Evolutionary conservation across 1,139 yeast genomes (phyloP).

Genomic region (Kurtzmaniella quercitrusa): DNA sequence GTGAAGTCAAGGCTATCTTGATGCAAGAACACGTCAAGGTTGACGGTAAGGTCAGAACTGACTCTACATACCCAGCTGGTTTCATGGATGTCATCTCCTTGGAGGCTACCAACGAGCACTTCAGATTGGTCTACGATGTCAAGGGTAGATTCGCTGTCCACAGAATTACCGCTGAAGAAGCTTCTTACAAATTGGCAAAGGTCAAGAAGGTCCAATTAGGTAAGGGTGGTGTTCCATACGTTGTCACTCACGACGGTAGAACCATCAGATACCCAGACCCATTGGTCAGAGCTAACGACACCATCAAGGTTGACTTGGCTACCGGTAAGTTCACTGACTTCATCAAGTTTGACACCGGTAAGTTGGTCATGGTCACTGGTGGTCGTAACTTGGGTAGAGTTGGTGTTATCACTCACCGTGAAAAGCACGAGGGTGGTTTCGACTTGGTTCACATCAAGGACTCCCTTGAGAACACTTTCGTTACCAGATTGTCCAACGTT

Average conservation of each 20-base stretch:
- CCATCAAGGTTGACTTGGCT: slow-evolving; percentile 90
- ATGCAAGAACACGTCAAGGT: slow-evolving; percentile 98
- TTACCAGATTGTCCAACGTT: slow-evolving; percentile 91
- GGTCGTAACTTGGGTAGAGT: slow-evolving; percentile 99
- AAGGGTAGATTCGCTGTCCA: slow-evolving; percentile 97
- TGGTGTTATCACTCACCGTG: slow-evolving; percentile 95
- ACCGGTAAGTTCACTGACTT: slow-evolving; percentile 85
- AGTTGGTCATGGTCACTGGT: slow-evolving; percentile 92
- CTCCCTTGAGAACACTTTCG: slow-evolving; percentile 89
- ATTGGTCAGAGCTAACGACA: slow-evolving; percentile 86
- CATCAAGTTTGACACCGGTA: slow-evolving; percentile 91
- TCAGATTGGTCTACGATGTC: slow-evolving; percentile 93
- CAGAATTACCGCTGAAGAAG: slow-evolving; percentile 97
- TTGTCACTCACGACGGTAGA: slow-evolving; percentile 97
- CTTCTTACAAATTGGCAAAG: slow-evolving; percentile 91
- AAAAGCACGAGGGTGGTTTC: slow-evolving; percentile 98
- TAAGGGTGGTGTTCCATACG: slow-evolving; percentile 93
- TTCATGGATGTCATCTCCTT: slow-evolving; percentile 94
- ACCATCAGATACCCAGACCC: slow-evolving; percentile 98
- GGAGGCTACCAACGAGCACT: slow-evolving; percentile 96
- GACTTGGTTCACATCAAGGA: slow-evolving; percentile 97
- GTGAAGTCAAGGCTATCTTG: slow-evolving; percentile 96
- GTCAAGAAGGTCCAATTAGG: slow-evolving; percentile 95
- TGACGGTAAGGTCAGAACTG: slow-evolving; percentile 95
- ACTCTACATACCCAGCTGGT: slow-evolving; percentile 95